Percentiles rank a stretch among this genome's conserved stretches.
These are phyloP conservation scores for Ophiostoma sp. DNA, from an alignment of 2,329 filamentous ascomycete genomes.

Conservation along the genomic window DNA sequence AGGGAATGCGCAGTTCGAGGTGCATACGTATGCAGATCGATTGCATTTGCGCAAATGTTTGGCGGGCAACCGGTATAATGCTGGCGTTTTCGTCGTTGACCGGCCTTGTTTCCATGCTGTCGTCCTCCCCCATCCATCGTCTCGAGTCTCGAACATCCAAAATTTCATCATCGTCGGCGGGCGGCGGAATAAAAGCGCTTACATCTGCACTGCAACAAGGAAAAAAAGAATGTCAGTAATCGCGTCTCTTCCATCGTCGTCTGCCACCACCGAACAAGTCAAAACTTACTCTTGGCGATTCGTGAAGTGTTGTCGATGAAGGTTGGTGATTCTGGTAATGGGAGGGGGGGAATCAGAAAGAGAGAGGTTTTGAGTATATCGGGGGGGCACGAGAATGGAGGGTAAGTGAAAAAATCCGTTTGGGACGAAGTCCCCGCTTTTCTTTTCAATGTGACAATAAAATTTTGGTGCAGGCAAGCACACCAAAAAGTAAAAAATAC, in stretches of 20 bases:
- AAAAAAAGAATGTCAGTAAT: conserved; percentile 15
- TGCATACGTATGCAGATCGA: not conserved
- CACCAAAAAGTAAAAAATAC: conserved; percentile 26
- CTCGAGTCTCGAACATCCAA: conserved; percentile 15
- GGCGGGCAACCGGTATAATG: not conserved
- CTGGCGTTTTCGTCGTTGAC: not conserved
- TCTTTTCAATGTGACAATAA: conserved; percentile 16
- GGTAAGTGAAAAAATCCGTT: conserved; percentile 19
- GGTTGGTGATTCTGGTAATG: conserved; percentile 19
- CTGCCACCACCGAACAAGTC: not conserved
- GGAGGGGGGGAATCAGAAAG: conserved; percentile 17
- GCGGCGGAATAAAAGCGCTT: conserved; percentile 39
- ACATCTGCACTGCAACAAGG: conserved; percentile 74
- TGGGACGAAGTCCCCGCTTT: not conserved
- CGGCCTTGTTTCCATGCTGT: not conserved
- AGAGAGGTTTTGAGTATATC: conserved; percentile 16
- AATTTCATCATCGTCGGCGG: conserved; percentile 9
- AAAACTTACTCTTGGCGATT: conserved; percentile 29
- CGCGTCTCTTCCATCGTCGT: not conserved
- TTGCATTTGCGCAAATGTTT: not conserved
- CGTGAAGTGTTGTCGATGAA: conserved; percentile 24
- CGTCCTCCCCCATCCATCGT: not conserved
- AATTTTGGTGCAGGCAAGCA: conserved; percentile 27
- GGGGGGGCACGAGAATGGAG: conserved; percentile 19
- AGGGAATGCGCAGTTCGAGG: not conserved